Evolutionary conservation across 1,284 basidiomycete genomes (phyloP), one percentile per base, ranked within the genome.

Genomic region (Microbotryum scabiosae): DNA sequence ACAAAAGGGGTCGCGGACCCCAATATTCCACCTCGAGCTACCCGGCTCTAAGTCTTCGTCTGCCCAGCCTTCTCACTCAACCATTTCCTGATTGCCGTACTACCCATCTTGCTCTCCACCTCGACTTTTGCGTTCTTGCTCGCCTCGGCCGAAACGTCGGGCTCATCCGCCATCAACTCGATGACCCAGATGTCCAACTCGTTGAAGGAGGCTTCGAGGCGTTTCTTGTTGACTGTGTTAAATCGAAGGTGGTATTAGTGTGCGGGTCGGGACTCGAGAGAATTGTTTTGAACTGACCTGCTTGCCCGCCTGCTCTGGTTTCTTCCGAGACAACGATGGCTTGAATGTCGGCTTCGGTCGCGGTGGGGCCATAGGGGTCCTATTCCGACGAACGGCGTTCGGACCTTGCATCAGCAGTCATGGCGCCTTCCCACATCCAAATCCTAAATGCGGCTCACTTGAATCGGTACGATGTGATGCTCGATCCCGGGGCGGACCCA

Each of bases 331-430:
- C 87, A 8, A 96, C 85, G 14, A 97, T 76, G 4, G 84, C 90
- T 67, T 93, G 86, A 21, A 96, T 83, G 69, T 91, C 81, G 1
- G 85, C 80, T 70, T 96, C 90, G 78, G 80, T 84, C 2, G 81
- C 86, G 0, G 92, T 94, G 5, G 92, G 92, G 1, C 92, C 92
- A 68, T 84, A 90, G 0, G 92, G 84, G 72, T 97, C 91, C 53
- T 73, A 59, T 12, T 57, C n/a, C 14, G 5, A 30, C 18, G 6
- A 46, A n/a, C 10, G 16, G 6, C 20, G 36, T 20, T 12, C n/a
- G 28, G 10, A n/a, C 7, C 20, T n/a, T 20, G 9, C 52, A 16
- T 21, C 14, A 48, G 21, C 18, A n/a, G 46, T 3, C 51, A 21
- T 26, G 59, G 49, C 8, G 51, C 36, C 21, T 59, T 56, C 14